phyloP scores from a whole-genome alignment of 2,329 filamentous ascomycete genomes.

The Aspergillus fructus region DNA sequence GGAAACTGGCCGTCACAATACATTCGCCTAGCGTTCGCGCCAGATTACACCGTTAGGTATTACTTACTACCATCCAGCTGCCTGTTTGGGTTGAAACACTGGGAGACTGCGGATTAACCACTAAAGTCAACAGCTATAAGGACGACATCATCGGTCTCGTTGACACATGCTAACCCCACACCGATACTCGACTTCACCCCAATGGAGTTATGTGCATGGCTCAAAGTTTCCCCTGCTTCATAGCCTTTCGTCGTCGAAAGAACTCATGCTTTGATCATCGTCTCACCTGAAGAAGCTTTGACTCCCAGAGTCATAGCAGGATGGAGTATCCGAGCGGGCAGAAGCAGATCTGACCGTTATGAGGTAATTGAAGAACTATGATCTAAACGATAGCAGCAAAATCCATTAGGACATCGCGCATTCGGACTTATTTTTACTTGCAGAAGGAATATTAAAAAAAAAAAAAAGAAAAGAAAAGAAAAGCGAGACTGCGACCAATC shows the following conservation, averaged over 20 bases:
- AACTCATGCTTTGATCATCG: constrained; percentile 19
- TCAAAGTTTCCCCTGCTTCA: constrained; percentile 11
- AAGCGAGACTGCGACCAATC: background rate
- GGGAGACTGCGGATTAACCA: background rate
- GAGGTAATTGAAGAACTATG: background rate
- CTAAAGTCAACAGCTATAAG: constrained; percentile 3
- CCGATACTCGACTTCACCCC: constrained; percentile 10
- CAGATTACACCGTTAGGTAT: background rate
- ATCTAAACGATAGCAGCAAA: background rate
- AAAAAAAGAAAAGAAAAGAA: background rate
- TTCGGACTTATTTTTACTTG: too few relatives aligned
- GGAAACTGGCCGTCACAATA: background rate
- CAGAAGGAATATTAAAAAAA: background rate
- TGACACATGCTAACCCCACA: constrained; percentile 20
- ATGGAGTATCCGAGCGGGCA: background rate
- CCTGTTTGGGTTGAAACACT: constrained; percentile 10
- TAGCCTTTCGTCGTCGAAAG: constrained; percentile 1
- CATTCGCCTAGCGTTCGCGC: background rate
- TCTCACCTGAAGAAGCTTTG: constrained; percentile 5
- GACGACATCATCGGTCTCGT: constrained; percentile 7
- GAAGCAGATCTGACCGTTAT: background rate
- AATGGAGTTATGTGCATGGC: constrained; percentile 16
- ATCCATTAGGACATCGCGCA: background rate
- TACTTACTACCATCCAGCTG: constrained; percentile 10
- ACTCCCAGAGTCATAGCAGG: background rate